Evolutionary conservation across 2,329 filamentous ascomycete species (phyloP), one percentile per base, ranked within the genome.

Genomic region (Fusarium devonianum): DNA sequence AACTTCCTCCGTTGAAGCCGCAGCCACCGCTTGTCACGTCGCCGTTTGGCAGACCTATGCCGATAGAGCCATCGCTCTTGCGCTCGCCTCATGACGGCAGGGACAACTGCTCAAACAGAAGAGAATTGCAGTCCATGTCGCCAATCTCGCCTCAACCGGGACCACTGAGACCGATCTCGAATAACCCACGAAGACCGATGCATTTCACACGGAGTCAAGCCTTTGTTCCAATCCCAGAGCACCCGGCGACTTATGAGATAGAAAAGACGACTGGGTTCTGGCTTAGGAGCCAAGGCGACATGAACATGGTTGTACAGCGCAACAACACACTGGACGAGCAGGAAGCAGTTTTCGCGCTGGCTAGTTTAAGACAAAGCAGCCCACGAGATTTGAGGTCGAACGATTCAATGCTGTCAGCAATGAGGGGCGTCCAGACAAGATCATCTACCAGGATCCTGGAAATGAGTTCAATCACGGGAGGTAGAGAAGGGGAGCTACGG

Each of bases 1-100:
- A 57, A 7, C 58, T 73, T 12, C 62, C 71, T 3, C 71, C 71
- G 1, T 48, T 73, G 21, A 63, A 58, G 12, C 67, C 69, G 0
- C 56, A 62, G 16, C 49, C 52, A 7, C 48, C 53, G 7, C 46
- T 58, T 5, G 45, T 39, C 2, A 42, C 42, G 4, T 46, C 55
- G 7, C 53, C 49, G 7, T 65, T 53, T 18, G 58, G 58, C 9
- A 60, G 64, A 22, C 66, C 61, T 4, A 47, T 53, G 30, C 60
- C 68, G 4, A 49, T 72, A 35, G 71, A 73, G 49, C 70, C 70
- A 1, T 21, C 28, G 6, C 26, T 16, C 5, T 41, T 39, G 7
- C 35, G 16, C 12, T 33, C 30, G 8, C 22, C 42, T 8, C 43
- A 43, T n/a, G 23, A 47, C 39, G 40, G 37, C 4, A 37, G 51